phyloP scores from a whole-genome alignment of 2,329 filamentous ascomycete species.

The Penicillium freii region DNA sequence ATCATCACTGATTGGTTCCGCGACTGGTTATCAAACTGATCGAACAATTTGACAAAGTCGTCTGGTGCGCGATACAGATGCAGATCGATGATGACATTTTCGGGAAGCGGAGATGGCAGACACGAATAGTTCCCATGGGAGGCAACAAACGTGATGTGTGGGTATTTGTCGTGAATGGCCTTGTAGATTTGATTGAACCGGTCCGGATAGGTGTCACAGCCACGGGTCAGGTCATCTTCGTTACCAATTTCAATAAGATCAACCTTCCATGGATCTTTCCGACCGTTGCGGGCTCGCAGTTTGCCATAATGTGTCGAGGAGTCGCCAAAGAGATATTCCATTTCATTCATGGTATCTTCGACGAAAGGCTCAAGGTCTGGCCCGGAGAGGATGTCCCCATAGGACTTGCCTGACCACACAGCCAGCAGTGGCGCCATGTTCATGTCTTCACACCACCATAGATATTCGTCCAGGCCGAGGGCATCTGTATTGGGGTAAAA shows the following conservation, averaged over 20 bases:
- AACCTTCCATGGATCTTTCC: slow-evolving; percentile 58
- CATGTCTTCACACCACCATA: slow-evolving; percentile 61
- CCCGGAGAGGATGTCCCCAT: slow-evolving; percentile 49
- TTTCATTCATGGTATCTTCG: slow-evolving; percentile 60
- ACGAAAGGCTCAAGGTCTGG: slow-evolving; percentile 56
- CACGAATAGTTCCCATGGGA: slow-evolving; percentile 39
- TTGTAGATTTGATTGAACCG: slow-evolving; percentile 60
- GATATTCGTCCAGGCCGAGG: slow-evolving; percentile 60
- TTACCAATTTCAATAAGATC: slow-evolving; percentile 65
- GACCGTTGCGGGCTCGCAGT: slow-evolving; percentile 57
- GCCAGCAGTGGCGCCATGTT: slow-evolving; percentile 56
- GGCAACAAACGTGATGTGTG: slow-evolving; percentile 56
- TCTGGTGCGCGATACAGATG: slow-evolving; percentile 55
- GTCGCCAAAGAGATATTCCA: slow-evolving; percentile 62
- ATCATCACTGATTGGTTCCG: slow-evolving; percentile 32
- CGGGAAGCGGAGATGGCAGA: slow-evolving; percentile 27
- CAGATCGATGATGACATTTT: slow-evolving; percentile 49
- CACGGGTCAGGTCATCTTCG: slow-evolving; percentile 61
- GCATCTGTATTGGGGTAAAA: slow-evolving; percentile 62
- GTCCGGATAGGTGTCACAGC: slow-evolving; percentile 50
- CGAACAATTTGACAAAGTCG: slow-evolving; percentile 51
- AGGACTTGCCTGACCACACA: slow-evolving; percentile 58
- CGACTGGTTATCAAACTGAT: slow-evolving; percentile 55
- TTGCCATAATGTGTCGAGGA: slow-evolving; percentile 56
- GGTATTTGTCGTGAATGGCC: slow-evolving; percentile 56